phyloP scores from a whole-genome alignment of 805 yeast species.

The Candida ovalis region DNA sequence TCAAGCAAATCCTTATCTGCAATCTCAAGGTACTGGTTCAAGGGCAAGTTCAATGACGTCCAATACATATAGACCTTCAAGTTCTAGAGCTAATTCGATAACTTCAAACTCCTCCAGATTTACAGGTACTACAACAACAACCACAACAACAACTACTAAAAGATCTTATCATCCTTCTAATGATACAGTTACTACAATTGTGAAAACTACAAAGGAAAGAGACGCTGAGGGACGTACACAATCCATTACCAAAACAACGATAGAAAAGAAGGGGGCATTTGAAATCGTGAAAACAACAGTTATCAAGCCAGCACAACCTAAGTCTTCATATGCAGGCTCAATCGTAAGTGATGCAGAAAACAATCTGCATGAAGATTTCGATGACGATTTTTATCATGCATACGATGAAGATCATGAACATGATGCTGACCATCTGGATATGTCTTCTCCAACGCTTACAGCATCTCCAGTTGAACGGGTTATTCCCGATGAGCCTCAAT shows the following conservation, averaged over 20 bases:
- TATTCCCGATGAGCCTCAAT: slow-evolving; percentile 4
- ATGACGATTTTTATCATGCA: slow-evolving; percentile 18
- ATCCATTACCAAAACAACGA: slow-evolving; percentile 52
- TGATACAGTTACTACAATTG: slow-evolving; percentile 29
- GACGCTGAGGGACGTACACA: slow-evolving; percentile 50
- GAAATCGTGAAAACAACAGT: slow-evolving; percentile 48
- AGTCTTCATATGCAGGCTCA: slow-evolving; percentile 11
- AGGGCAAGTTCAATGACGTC: slow-evolving; percentile 24
- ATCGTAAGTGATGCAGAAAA: slow-evolving; percentile 16
- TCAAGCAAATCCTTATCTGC: slow-evolving; percentile 11
- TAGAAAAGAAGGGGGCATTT: slow-evolving; percentile 44
- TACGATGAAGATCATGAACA: slow-evolving; percentile 4
- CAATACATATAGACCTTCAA: slow-evolving; percentile 8
- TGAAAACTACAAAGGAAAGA: slow-evolving; percentile 47
- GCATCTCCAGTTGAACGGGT: neutral
- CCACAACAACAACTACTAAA: slow-evolving; percentile 27
- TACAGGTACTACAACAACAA: slow-evolving; percentile 28
- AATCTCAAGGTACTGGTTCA: slow-evolving; percentile 8
- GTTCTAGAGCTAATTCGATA: slow-evolving; percentile 24
- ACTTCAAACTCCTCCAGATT: slow-evolving; percentile 21
- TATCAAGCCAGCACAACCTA: slow-evolving; percentile 28
- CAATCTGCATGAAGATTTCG: slow-evolving; percentile 14
- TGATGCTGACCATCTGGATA: neutral
- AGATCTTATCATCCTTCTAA: slow-evolving; percentile 16
- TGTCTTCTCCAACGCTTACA: neutral